These are phyloP conservation scores for Crotalaria pallida DNA, from an alignment of 306 rosid species.

Conservation along the genomic window DNA sequence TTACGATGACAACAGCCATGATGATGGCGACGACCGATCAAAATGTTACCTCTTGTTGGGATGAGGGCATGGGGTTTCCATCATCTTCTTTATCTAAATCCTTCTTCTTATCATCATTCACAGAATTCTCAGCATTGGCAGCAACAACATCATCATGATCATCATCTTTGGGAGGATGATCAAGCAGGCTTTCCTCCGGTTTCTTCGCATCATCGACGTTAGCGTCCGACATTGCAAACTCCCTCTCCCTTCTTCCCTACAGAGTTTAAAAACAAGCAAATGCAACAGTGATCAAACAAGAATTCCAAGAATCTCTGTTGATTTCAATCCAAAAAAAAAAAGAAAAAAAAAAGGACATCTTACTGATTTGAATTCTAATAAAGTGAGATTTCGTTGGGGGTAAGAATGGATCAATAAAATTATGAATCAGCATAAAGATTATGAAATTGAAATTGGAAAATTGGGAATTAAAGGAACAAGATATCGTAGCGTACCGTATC, in stretches of 20 bases:
- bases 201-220: conserved; percentile 49
- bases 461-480: background rate
- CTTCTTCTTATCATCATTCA: conserved; percentile 37
- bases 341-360: no score
- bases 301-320: background rate
- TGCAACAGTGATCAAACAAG: conserved; percentile 4
- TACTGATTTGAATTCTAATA: background rate
- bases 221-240: conserved; percentile 49
- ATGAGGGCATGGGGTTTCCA: conserved; percentile 60
- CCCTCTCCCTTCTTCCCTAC: conserved; percentile 2
- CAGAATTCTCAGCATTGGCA: conserved; percentile 31
- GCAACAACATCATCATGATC: no score
- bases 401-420: conserved; percentile 14
- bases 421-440: background rate
- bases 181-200: conserved; percentile 33
- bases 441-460: background rate
- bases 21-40: background rate
- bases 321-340: background rate
- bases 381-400: background rate
- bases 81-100: conserved; percentile 33
- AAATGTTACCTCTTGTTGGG: conserved; percentile 60
- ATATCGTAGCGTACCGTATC: conserved; percentile 4
- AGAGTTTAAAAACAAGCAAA: conserved; percentile 13
- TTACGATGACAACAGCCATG: background rate
- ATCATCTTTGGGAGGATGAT: conserved; percentile 36